phyloP scores from a whole-genome alignment of 73 alveolate genomes.

The Blepharisma japonicum region DNA sequence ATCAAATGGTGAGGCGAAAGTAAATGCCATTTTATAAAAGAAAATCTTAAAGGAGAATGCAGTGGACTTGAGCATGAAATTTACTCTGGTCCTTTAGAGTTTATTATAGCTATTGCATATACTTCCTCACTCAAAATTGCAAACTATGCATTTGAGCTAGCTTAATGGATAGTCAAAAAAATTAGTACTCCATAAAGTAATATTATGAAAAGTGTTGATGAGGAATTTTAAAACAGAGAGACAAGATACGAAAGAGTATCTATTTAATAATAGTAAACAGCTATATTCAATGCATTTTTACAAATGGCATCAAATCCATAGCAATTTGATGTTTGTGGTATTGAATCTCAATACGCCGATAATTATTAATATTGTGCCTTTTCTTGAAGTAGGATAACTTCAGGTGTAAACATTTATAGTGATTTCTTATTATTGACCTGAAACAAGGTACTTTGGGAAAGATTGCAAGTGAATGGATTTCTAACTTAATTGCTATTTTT shows the following conservation, averaged over 20 bases:
- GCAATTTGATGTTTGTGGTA: constrained; percentile 66
- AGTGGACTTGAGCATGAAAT: constrained; percentile 74
- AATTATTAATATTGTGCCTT: constrained; percentile 55
- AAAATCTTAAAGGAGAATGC: constrained; percentile 63
- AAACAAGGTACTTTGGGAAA: constrained; percentile 62
- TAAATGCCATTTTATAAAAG: constrained; percentile 52
- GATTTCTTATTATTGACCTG: constrained; percentile 55
- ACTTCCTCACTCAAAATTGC: constrained; percentile 60
- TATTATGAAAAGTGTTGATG: constrained; percentile 68
- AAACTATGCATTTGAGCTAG: constrained; percentile 71
- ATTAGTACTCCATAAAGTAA: constrained; percentile 76
- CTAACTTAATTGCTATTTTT: constrained; percentile 64
- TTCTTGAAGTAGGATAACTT: constrained; percentile 69
- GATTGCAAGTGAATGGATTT: constrained; percentile 51
- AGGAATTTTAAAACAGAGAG: constrained; percentile 65
- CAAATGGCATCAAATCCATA: constrained; percentile 49
- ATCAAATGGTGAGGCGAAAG: constrained; percentile 40
- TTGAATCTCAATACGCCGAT: constrained; percentile 69
- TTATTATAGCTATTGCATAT: constrained; percentile 57
- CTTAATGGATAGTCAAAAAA: constrained; percentile 60
- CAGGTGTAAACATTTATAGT: constrained; percentile 70
- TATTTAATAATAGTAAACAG: constrained; percentile 28
- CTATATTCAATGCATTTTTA: constrained; percentile 50
- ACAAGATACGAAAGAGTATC: constrained; percentile 53
- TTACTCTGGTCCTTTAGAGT: constrained; percentile 65